Base-by-base conservation (phyloP, 768 basidiomycete genomes). In the Cystobasidium tubakii region DNA sequence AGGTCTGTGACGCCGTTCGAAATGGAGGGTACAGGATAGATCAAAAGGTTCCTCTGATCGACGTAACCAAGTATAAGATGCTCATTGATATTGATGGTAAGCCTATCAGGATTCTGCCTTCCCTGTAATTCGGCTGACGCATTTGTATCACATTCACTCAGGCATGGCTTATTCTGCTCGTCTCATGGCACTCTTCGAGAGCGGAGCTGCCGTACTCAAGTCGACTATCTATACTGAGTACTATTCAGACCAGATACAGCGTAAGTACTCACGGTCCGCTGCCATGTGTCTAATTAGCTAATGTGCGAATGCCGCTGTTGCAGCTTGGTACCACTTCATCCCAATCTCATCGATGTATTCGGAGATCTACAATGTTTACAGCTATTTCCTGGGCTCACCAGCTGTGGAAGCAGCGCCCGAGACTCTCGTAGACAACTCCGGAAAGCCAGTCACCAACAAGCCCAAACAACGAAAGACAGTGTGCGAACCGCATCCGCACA, bases 281-380 rank as follows among this genome's bases (percentile, higher is more conserved):
- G n/a, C 12, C 3, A 53, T 46, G 10, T 7, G 25, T 4, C 10
- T 29, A 54, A 34, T 2, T n/a, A 4, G 57, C 54, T 39, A 46
- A 71, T 39, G 25, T 21, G 3, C 34, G 4, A 6, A 39, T 15
- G 39, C 6, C 13, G 7, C 29, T 54, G 10, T n/a, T 53, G 7
- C 60, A 73, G 64, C 69, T 19, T 64, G 72, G 72, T 66, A 66
- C 23, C 72, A 73, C 42, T 63, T 73, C 29, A 73, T 73, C 29
- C 72, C 72, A 15, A 44, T 73, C 12, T 73, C 72, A 13, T 33
- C 44, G 7, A 33, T 64, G 43, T 73, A 73, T 53, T 27, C 29
- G 12, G 72, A 73, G 44, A 73, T 73, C 39, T 73, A 73, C 72
- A 73, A 73, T 31, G 63, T 73, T 67, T 73, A 64, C 72, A 73